Conservation (phyloP, 73 alveolate genomes). For the Paramecium sexaurelia region DNA sequence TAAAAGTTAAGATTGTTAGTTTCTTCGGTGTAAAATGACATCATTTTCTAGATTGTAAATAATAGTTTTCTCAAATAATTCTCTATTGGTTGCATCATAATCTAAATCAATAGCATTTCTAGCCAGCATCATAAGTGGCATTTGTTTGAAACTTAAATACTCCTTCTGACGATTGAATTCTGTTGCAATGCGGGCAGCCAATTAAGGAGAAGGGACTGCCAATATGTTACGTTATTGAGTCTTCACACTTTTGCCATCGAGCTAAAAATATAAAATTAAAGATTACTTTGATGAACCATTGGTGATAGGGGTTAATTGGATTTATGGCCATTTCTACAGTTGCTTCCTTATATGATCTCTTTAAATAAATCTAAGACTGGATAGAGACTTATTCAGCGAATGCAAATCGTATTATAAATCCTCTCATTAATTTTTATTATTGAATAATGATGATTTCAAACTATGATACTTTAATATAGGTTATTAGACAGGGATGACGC, state of each 20-base stretch:
- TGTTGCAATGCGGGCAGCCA: background rate
- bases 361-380: background rate
- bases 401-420: background rate
- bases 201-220: conserved; percentile 1
- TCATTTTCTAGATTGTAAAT: background rate
- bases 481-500: background rate
- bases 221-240: background rate
- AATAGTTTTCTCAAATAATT: background rate
- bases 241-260: background rate
- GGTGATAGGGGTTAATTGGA: background rate
- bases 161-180: background rate
- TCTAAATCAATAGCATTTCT: conserved; percentile 17
- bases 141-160: background rate
- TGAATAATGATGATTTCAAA: background rate
- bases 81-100: conserved; percentile 8
- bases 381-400: background rate
- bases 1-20: background rate
- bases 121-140: background rate
- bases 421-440: conserved; percentile 17
- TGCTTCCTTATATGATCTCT: background rate
- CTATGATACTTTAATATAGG: background rate
- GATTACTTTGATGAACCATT: conserved; percentile 14
- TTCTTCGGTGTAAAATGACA: background rate
- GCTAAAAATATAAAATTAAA: conserved; percentile 24
- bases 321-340: conserved; percentile 40